A percentile compares a stretch with the other conserved stretches of the same genome.
Conservation (phyloP, 164 flowering plant species). For the Buxus sempervirens region DNA sequence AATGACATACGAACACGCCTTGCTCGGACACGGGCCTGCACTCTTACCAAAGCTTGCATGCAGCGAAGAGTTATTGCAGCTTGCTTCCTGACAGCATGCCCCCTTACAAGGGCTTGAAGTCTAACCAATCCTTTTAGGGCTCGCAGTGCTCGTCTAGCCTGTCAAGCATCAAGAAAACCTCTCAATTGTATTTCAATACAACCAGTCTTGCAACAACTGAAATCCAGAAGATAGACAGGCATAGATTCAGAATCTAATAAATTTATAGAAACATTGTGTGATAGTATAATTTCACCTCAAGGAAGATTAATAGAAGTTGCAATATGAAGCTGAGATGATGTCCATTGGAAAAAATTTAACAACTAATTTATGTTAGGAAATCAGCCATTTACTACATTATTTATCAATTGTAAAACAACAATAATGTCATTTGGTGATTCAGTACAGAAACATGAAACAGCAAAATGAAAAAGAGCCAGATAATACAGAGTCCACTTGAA, state of each 20-base stretch:
- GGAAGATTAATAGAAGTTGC: neutral
- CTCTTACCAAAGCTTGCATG: constrained; percentile 99
- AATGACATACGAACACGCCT: constrained; percentile 93
- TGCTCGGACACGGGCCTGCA: constrained; percentile 98
- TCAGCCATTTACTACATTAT: too few species aligned
- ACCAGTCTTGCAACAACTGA: neutral
- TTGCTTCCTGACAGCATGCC: constrained; percentile 98
- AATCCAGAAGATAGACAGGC: neutral
- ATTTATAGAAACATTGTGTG: neutral
- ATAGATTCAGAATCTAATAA: neutral
- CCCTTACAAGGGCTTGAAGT: constrained; percentile 97
- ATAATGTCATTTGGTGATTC: too few species aligned
- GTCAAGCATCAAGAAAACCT: constrained; percentile 7
- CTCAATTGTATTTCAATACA: neutral
- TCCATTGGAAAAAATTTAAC: neutral
- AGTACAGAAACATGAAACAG: too few species aligned
- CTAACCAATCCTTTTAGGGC: constrained; percentile 96
- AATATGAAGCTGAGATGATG: neutral
- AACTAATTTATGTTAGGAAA: too few species aligned
- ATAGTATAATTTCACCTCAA: neutral
- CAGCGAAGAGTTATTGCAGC: constrained; percentile 96
- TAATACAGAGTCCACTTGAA: too few species aligned
- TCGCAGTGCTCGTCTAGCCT: constrained; percentile 95
- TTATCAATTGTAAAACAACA: too few species aligned
- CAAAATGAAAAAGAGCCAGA: too few species aligned